Evolutionary conservation across 164 flowering plant species (phyloP).

Genomic region (Vitis labrusca): DNA sequence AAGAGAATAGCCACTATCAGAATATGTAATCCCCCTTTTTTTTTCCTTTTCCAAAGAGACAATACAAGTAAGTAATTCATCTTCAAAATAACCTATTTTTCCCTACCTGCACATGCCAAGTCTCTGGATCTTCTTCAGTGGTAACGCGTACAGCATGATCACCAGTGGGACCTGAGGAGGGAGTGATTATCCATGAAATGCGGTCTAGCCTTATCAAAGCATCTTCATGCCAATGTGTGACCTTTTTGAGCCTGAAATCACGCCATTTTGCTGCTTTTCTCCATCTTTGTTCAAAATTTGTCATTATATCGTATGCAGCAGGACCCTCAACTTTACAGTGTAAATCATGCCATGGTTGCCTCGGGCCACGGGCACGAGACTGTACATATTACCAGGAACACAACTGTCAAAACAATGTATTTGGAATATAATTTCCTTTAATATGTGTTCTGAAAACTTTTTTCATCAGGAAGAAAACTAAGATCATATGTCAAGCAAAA

Average conservation of each 20-base stretch:
- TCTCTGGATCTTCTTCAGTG: constrained; percentile 35
- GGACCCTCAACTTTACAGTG: constrained; percentile 85
- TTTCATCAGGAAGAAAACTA: not conserved
- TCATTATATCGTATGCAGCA: constrained; percentile 76
- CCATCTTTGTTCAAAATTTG: constrained; percentile 84
- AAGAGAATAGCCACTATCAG: constrained; percentile 3
- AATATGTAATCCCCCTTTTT: not conserved
- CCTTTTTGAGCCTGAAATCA: constrained; percentile 54
- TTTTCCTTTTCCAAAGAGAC: not conserved
- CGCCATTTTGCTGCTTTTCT: constrained; percentile 66
- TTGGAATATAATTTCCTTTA: not conserved
- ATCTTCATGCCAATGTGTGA: constrained; percentile 69
- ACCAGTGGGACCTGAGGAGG: constrained; percentile 34
- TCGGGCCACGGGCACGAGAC: constrained; percentile 47
- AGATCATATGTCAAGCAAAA: no score
- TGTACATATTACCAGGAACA: constrained; percentile 19
- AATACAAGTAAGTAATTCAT: not conserved
- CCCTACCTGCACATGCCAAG: constrained; percentile 48
- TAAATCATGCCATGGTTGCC: constrained; percentile 91
- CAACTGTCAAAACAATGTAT: constrained; percentile 8
- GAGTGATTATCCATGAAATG: constrained; percentile 72
- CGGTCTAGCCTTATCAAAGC: constrained; percentile 68
- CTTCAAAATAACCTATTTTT: not conserved
- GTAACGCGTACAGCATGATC: constrained; percentile 27
- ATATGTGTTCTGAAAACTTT: no score